These are phyloP conservation scores for Zea luxurians DNA, from an alignment of 176 grass and related monocot species.

Conservation along the genomic window DNA sequence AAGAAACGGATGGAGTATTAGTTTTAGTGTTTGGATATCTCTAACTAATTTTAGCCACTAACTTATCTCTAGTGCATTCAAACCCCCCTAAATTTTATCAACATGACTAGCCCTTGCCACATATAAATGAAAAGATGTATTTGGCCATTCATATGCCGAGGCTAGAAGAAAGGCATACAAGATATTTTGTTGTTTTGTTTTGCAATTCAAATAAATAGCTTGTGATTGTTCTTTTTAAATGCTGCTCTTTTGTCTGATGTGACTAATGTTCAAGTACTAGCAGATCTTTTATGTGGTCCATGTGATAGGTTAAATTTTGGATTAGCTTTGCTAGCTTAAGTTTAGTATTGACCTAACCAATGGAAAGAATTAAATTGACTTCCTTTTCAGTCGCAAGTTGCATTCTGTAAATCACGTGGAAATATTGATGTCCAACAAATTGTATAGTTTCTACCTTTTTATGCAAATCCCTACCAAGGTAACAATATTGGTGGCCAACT, in stretches of 20 bases:
- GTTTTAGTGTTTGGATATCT: too few species aligned
- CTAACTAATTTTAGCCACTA: too few species aligned
- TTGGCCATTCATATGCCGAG: conserved; percentile 21
- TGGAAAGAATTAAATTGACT: neutral
- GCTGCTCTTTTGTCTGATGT: neutral
- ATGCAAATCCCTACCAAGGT: neutral
- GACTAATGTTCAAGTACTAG: neutral
- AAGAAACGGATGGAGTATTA: too few species aligned
- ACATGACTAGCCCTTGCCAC: conserved; percentile 25
- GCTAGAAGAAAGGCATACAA: conserved; percentile 32
- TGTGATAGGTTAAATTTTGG: neutral
- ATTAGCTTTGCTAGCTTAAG: neutral
- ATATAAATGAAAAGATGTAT: conserved; percentile 6
- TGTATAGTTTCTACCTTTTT: neutral
- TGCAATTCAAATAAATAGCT: conserved; percentile 20
- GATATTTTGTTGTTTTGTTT: conserved; percentile 28
- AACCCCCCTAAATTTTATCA: conserved; percentile 36
- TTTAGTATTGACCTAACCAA: neutral
- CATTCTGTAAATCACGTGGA: neutral
- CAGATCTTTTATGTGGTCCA: neutral
- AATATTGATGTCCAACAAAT: neutral
- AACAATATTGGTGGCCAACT: neutral
- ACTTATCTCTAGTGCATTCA: too few species aligned
- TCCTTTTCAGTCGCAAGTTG: neutral
- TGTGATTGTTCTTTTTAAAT: conserved; percentile 15